Conservation (phyloP, 192 early-diverging fungal genomes). For the Linnemannia hyalina region DNA sequence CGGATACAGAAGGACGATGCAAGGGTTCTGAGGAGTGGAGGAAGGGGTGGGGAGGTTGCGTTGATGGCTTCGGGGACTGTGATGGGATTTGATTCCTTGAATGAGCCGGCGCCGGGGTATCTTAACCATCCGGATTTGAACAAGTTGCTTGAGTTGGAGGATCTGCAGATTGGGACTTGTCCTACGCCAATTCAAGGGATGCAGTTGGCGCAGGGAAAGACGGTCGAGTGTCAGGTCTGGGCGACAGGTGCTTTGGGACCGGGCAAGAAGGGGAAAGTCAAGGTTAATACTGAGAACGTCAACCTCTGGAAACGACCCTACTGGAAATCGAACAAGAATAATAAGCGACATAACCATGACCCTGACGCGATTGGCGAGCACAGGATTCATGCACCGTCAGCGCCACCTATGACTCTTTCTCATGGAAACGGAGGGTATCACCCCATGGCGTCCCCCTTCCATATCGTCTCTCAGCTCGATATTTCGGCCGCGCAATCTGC, state of each 20-base stretch:
- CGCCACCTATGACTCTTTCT: constrained; percentile 8
- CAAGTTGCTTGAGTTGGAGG: constrained; percentile 55
- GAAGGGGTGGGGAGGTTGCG: not conserved
- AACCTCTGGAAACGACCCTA: constrained; percentile 48
- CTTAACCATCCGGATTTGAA: constrained; percentile 58
- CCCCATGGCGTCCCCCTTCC: constrained; percentile 8
- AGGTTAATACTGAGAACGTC: constrained; percentile 54
- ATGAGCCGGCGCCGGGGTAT: constrained; percentile 68
- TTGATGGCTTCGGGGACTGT: constrained; percentile 47
- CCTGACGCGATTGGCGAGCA: constrained; percentile 5
- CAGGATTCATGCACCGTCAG: not conserved
- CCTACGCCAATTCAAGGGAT: constrained; percentile 67
- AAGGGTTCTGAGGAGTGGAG: not conserved
- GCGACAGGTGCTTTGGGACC: constrained; percentile 62
- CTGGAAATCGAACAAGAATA: constrained; percentile 18
- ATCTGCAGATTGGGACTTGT: constrained; percentile 61
- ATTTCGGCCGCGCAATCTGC: constrained; percentile 10
- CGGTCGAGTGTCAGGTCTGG: constrained; percentile 61
- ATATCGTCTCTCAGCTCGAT: constrained; percentile 29
- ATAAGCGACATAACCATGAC: not conserved
- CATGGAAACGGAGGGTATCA: not conserved
- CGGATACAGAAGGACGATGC: constrained; percentile 51
- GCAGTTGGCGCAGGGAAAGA: constrained; percentile 58
- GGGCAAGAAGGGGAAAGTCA: constrained; percentile 42
- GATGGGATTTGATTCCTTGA: constrained; percentile 68